phyloP scores from a whole-genome alignment of 805 yeast species.

The Saturnispora hagleri region DNA sequence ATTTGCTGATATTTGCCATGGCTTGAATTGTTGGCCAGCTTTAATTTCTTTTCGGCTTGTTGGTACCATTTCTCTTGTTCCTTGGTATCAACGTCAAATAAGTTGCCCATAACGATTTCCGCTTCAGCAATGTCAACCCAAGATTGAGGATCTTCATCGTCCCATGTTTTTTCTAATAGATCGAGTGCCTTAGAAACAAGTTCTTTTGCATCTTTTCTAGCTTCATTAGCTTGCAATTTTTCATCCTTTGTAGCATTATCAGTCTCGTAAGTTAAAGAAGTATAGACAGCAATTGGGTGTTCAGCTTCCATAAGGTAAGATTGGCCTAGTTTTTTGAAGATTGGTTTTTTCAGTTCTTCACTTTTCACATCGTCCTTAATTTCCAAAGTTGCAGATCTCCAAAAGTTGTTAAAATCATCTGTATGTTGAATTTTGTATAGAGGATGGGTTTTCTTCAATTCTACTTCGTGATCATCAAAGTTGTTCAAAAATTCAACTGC shows the following conservation, averaged over 20 bases:
- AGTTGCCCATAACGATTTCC: constrained; percentile 66
- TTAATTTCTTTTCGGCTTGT: constrained; percentile 59
- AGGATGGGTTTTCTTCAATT: constrained; percentile 46
- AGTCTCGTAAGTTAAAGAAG: constrained; percentile 41
- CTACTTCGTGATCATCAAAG: constrained; percentile 24
- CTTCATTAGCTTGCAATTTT: constrained; percentile 25
- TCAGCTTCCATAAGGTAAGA: constrained; percentile 58
- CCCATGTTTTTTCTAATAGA: constrained; percentile 49
- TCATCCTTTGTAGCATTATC: constrained; percentile 13
- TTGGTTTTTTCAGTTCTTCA: constrained; percentile 13
- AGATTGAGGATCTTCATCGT: constrained; percentile 65
- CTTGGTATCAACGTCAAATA: constrained; percentile 51
- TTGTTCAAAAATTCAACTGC: constrained; percentile 21
- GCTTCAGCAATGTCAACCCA: constrained; percentile 88
- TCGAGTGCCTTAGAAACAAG: constrained; percentile 45
- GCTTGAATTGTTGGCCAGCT: constrained; percentile 69
- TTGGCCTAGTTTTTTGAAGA: constrained; percentile 51
- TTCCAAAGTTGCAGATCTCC: constrained; percentile 36
- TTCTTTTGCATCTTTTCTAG: constrained; percentile 41
- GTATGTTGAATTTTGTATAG: constrained; percentile 33
- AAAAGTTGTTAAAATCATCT: constrained; percentile 42
- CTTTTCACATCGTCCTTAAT: constrained; percentile 16
- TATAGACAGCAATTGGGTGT: constrained; percentile 44
- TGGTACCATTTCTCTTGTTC: constrained; percentile 61
- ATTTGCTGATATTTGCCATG: constrained; percentile 65